Percentiles rank a stretch among this genome's conserved stretches.
These are phyloP conservation scores for Zygoascus ofunaensis DNA, from an alignment of 805 yeast species.

Conservation along the genomic window DNA sequence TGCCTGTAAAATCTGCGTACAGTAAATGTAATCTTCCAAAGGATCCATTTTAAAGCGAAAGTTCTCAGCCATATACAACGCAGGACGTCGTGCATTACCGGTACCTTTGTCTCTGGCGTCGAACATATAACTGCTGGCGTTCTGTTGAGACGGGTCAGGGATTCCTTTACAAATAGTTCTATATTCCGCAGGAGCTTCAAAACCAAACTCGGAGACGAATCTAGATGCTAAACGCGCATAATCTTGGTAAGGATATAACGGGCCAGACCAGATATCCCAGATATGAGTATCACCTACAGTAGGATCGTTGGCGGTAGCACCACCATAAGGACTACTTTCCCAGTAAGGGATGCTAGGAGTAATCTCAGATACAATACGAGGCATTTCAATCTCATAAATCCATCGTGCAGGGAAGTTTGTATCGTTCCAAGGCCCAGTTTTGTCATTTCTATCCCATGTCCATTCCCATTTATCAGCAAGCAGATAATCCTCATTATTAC, in stretches of 20 bases:
- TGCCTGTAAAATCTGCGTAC: slow-evolving; percentile 43
- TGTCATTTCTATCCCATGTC: slow-evolving; percentile 10
- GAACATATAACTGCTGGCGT: slow-evolving; percentile 36
- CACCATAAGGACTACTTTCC: slow-evolving; percentile 12
- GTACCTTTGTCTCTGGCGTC: slow-evolving; percentile 42
- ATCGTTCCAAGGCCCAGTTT: no score
- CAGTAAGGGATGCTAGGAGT: no score
- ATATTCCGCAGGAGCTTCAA: slow-evolving; percentile 37
- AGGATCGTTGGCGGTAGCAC: slow-evolving; percentile 24
- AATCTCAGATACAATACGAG: slow-evolving; percentile 27
- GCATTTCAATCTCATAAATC: slow-evolving; percentile 33
- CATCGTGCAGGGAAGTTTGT: slow-evolving; percentile 34
- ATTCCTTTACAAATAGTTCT: slow-evolving; percentile 30
- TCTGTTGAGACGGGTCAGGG: slow-evolving; percentile 30
- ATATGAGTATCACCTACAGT: slow-evolving; percentile 42
- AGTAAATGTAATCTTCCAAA: slow-evolving; percentile 37
- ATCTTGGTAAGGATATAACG: slow-evolving; percentile 38
- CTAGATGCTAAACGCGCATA: slow-evolving; percentile 38
- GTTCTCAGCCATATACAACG: slow-evolving; percentile 38
- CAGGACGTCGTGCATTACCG: slow-evolving; percentile 36
- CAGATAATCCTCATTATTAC: slow-evolving; percentile 41
- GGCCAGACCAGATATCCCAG: slow-evolving; percentile 49
- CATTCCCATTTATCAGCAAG: slow-evolving; percentile 30
- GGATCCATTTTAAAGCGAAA: slow-evolving; percentile 29
- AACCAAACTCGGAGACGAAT: slow-evolving; percentile 45